phyloP scores from a whole-genome alignment of 352 stramenopile species.

The Globisporangium lucens region DNA sequence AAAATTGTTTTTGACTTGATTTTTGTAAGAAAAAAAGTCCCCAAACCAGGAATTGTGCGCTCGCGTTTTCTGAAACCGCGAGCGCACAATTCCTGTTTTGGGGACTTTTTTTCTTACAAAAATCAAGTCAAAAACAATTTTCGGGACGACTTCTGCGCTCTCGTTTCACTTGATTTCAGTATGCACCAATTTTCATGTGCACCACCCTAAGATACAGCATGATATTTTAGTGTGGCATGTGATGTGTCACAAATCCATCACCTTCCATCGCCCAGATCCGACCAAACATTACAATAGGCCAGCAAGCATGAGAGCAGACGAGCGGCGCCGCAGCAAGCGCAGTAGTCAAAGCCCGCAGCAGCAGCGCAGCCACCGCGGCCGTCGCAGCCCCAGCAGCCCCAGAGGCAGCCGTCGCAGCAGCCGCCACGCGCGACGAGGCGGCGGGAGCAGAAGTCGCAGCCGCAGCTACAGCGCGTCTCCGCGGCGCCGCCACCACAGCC shows the following conservation, averaged over 20 bases:
- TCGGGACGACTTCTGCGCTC: not conserved
- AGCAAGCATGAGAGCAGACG: not conserved
- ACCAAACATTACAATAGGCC: not conserved
- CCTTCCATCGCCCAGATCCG: not conserved
- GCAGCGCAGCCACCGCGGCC: not conserved
- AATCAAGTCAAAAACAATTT: not conserved
- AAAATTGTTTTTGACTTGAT: not conserved
- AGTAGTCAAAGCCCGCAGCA: slow-evolving; percentile 13
- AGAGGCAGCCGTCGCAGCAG: slow-evolving; percentile 18
- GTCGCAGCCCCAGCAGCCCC: slow-evolving; percentile 8
- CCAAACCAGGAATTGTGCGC: too few species aligned
- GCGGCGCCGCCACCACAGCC: slow-evolving; percentile 4
- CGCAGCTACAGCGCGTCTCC: slow-evolving; percentile 13
- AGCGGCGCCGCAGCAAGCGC: slow-evolving; percentile 16
- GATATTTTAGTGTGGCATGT: not conserved
- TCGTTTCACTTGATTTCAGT: not conserved
- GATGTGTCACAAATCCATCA: not conserved
- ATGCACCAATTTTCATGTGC: not conserved
- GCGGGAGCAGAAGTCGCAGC: not conserved
- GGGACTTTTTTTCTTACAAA: too few species aligned
- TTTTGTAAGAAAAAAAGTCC: too few species aligned
- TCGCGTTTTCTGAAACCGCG: too few species aligned
- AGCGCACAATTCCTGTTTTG: too few species aligned
- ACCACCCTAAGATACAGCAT: not conserved
- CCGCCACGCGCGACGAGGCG: too few species aligned